Conservation (phyloP, 306 rosid species). For the Citrullus colocynthis region DNA sequence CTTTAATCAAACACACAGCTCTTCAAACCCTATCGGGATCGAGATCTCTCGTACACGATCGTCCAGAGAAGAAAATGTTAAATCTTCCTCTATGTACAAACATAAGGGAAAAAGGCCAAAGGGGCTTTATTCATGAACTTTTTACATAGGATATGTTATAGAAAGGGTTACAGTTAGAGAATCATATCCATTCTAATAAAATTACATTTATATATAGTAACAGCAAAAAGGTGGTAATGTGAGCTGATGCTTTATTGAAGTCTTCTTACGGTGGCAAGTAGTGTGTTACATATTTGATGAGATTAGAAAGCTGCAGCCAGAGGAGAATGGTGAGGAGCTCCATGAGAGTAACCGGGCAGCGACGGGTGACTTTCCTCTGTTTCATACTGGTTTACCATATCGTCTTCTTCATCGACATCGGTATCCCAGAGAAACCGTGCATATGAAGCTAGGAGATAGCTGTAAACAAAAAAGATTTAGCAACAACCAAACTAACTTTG, state of each 20-base stretch:
- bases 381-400: conserved; percentile 12
- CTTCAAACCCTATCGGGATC: not conserved
- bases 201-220: not conserved
- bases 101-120: not conserved
- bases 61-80: too few relatives aligned
- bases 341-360: conserved; percentile 23
- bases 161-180: conserved; percentile 6
- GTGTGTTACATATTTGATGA: not conserved
- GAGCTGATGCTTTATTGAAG: conserved; percentile 1
- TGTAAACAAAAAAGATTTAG: conserved; percentile 16
- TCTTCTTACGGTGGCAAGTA: not conserved
- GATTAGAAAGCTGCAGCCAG: conserved; percentile 36
- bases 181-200: not conserved
- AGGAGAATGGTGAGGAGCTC: conserved; percentile 24
- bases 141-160: not conserved
- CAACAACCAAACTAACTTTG: not conserved
- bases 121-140: not conserved
- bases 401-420: conserved; percentile 42
- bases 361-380: conserved; percentile 14
- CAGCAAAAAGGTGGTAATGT: not conserved
- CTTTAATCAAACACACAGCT: not conserved
- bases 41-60: too few relatives aligned
- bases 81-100: not conserved
- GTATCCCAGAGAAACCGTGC: conserved; percentile 44
- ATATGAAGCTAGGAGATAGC: conserved; percentile 54